These are phyloP conservation scores for Talaromyces liani DNA, from an alignment of 495 filamentous ascomycete genomes.

Conservation along the genomic window DNA sequence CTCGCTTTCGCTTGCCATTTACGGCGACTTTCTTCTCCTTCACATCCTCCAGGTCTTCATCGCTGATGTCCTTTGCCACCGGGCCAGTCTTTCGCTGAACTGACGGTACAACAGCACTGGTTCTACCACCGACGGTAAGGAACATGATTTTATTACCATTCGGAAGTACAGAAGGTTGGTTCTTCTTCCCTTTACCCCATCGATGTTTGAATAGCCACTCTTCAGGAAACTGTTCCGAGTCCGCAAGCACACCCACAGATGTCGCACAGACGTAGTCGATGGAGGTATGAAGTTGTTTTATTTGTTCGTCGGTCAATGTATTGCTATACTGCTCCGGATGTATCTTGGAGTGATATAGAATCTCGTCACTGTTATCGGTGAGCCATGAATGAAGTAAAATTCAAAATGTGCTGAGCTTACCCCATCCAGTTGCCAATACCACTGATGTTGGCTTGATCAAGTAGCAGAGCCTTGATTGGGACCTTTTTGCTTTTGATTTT, in stretches of 20 bases:
- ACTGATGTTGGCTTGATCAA: slow-evolving; percentile 85
- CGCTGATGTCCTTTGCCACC: slow-evolving; percentile 26
- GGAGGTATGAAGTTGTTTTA: slow-evolving; percentile 62
- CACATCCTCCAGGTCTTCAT: slow-evolving; percentile 19
- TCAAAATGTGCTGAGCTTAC: slow-evolving; percentile 27
- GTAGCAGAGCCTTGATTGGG: slow-evolving; percentile 76
- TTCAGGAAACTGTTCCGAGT: slow-evolving; percentile 75
- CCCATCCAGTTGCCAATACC: slow-evolving; percentile 97
- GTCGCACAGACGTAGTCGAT: slow-evolving; percentile 72
- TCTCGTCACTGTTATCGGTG: slow-evolving; percentile 58
- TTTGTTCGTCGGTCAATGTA: slow-evolving; percentile 64
- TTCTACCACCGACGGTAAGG: slow-evolving; percentile 80
- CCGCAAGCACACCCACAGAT: slow-evolving; percentile 71
- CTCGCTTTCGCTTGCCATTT: slow-evolving; percentile 30
- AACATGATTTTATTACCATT: slow-evolving; percentile 78
- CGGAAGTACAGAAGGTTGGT: slow-evolving; percentile 54
- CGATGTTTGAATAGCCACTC: slow-evolving; percentile 90
- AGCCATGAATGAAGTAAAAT: slow-evolving; percentile 7
- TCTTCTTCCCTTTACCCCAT: slow-evolving; percentile 86
- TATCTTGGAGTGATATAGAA: slow-evolving; percentile 76
- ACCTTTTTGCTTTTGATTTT: slow-evolving; percentile 69
- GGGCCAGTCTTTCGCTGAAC: slow-evolving; percentile 76
- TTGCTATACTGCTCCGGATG: slow-evolving; percentile 92
- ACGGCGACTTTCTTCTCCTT: slow-evolving; percentile 6
- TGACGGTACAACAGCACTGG: slow-evolving; percentile 76